Evolutionary conservation across 495 filamentous ascomycete species (phyloP), one percentile per base, ranked within the genome.

Genomic region (Cetradonia linearis): DNA sequence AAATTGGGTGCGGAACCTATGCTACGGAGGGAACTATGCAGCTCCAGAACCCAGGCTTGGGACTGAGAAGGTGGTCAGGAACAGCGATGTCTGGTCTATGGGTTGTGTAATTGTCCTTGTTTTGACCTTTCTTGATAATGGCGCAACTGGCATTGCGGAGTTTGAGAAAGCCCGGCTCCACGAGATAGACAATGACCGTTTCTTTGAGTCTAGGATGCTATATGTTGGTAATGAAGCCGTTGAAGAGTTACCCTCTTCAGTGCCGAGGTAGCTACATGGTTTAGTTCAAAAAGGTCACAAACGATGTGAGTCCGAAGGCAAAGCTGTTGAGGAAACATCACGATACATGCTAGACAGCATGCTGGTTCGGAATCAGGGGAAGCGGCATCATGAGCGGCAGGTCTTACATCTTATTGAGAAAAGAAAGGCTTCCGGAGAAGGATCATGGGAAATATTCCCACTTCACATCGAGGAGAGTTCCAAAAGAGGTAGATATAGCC

Each of bases 1-100:
- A 0, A 13, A 30, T 59, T 38, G 46, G 57, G 23, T 1, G 46
- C 14, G 57, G 57, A 28, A 31, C 8, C 14, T 53, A 18, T 36
- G 47, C 33, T 36, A 47, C 16, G 56, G 36, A 58, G 56, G 56
- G 18, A 58, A 38, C n/a, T 58, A 58, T 58, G 37, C 56, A 31
- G 56, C 56, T 13, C 56, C 56, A 23, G 56, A 58, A 31, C 40
- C 56, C 23, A 58, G 28, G 34, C 28, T 46, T 9, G 33, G 34
- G 16, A 33, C 16, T 14, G 42, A 48, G 7, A 58, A 46, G 25
- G 56, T 58, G n/a, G 47, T 40, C 1, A 47, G 56, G 9, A 47
- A 30, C 8, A 58, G 42, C 28, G 56, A 58, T n/a, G 38, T 58
- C 5, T 58, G 56, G 56, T 48, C 56, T 10, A 23, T 58, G 23